Conservation (phyloP, 805 yeast species). For the Cyberlindnera euphorbiiphila region DNA sequence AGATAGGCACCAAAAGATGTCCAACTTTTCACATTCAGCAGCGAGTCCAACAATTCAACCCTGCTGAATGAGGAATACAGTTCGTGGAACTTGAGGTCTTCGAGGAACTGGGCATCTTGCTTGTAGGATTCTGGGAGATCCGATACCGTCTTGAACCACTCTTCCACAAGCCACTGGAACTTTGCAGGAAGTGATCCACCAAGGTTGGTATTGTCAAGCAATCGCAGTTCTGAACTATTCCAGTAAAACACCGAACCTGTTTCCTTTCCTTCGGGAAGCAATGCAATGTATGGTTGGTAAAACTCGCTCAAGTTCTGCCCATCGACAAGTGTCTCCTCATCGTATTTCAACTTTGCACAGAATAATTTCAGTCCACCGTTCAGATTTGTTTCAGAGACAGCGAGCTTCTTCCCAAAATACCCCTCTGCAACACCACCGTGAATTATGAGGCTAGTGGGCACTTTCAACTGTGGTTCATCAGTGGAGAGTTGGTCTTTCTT, state of each 20-base stretch:
- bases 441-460: conserved; percentile 32
- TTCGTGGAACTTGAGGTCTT: conserved; percentile 21
- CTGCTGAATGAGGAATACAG: conserved; percentile 14
- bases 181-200: conserved; percentile 52
- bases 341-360: conserved; percentile 40
- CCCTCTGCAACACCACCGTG: conserved; percentile 23
- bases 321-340: conserved; percentile 15
- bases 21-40: conserved; percentile 41
- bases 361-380: conserved; percentile 37
- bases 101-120: conserved; percentile 3
- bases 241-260: conserved; percentile 61
- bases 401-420: conserved; percentile 22
- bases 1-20: conserved; percentile 61
- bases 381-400: conserved; percentile 15
- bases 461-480: conserved; percentile 23
- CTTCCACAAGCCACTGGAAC: conserved; percentile 46
- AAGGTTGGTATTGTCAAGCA: conserved; percentile 62
- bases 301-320: conserved; percentile 26
- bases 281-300: conserved; percentile 43
- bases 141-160: conserved; percentile 44
- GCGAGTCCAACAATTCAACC: conserved; percentile 19
- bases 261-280: conserved; percentile 40
- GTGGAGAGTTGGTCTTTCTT: conserved; percentile 15
- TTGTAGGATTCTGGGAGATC: conserved; percentile 11
- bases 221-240: conserved; percentile 46